A percentile compares a stretch with the other conserved stretches of the same genome.
Conservation (phyloP, 805 yeast species). For the Metschnikowia matae region DNA sequence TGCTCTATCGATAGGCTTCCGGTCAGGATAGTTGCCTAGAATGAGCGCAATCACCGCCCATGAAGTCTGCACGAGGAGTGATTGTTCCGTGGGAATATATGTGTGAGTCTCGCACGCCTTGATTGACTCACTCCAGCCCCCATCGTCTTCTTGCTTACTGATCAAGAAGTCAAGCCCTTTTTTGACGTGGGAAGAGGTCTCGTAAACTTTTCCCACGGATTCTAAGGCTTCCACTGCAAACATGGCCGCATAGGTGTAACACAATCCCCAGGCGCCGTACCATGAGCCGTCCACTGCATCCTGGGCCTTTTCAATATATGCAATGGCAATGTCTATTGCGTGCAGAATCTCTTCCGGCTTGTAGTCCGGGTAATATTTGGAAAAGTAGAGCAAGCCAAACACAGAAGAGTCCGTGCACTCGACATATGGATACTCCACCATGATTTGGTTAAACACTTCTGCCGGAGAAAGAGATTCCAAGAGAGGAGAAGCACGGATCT, state of each 20-base stretch:
- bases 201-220: constrained; percentile 61
- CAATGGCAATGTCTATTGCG: constrained; percentile 72
- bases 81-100: constrained; percentile 60
- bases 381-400: constrained; percentile 78
- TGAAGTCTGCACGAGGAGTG: constrained; percentile 83
- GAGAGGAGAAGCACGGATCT: constrained; percentile 71
- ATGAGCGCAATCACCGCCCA: constrained; percentile 87
- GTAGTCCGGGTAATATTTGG: constrained; percentile 58
- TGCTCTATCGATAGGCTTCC: constrained; percentile 58
- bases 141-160: constrained; percentile 73
- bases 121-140: constrained; percentile 98
- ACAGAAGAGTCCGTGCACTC: constrained; percentile 97
- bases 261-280: constrained; percentile 99
- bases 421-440: constrained; percentile 98
- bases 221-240: constrained; percentile 92
- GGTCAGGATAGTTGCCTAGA: constrained; percentile 76
- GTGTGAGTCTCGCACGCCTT: constrained; percentile 78
- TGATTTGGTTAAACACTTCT: constrained; percentile 94
- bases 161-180: constrained; percentile 85
- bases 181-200: constrained; percentile 55
- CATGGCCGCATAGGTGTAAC: constrained; percentile 95
- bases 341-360: constrained; percentile 57
- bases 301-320: constrained; percentile 68
- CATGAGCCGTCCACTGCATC: constrained; percentile 76
- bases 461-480: constrained; percentile 88